Evolutionary conservation across 352 stramenopile genomes (phyloP).

Genomic region (Blastocystis hominis): DNA sequence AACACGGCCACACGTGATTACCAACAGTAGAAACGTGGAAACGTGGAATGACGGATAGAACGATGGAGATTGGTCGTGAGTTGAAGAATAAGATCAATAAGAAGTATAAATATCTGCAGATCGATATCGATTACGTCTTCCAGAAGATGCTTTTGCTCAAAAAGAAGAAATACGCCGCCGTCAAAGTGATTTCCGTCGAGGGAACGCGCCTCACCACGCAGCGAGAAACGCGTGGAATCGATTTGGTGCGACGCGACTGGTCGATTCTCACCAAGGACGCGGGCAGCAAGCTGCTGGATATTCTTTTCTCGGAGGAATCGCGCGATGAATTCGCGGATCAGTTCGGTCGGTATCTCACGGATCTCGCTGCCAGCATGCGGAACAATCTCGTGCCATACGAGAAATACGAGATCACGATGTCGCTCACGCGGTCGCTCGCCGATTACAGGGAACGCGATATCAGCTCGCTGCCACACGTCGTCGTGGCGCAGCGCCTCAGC

Average conservation of each 20-base stretch:
- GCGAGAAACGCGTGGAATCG: slow-evolving; percentile 93
- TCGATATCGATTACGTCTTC: slow-evolving; percentile 98
- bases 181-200: slow-evolving; percentile 70
- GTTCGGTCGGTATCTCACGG: slow-evolving; percentile 60
- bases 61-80: slow-evolving; percentile 71
- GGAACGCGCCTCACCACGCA: slow-evolving; percentile 61
- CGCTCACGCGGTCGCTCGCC: slow-evolving; percentile 93
- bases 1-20: slow-evolving; percentile 74
- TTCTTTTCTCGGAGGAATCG: slow-evolving; percentile 84
- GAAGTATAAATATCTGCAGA: slow-evolving; percentile 90
- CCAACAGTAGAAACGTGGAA: slow-evolving; percentile 68
- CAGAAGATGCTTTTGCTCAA: slow-evolving; percentile 96
- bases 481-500: slow-evolving; percentile 89
- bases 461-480: slow-evolving; percentile 82
- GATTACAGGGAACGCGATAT: slow-evolving; percentile 86
- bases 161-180: slow-evolving; percentile 99
- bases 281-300: slow-evolving; percentile 86
- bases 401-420: slow-evolving; percentile 98
- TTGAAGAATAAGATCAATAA: slow-evolving; percentile 98
- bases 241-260: slow-evolving; percentile 94
- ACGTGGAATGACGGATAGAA: not conserved
- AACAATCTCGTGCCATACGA: slow-evolving; percentile 81
- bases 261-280: slow-evolving; percentile 93
- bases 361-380: slow-evolving; percentile 82
- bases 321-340: slow-evolving; percentile 84